phyloP scores from a whole-genome alignment of 2,329 filamentous ascomycete species.

The Colletotrichum caudatum region DNA sequence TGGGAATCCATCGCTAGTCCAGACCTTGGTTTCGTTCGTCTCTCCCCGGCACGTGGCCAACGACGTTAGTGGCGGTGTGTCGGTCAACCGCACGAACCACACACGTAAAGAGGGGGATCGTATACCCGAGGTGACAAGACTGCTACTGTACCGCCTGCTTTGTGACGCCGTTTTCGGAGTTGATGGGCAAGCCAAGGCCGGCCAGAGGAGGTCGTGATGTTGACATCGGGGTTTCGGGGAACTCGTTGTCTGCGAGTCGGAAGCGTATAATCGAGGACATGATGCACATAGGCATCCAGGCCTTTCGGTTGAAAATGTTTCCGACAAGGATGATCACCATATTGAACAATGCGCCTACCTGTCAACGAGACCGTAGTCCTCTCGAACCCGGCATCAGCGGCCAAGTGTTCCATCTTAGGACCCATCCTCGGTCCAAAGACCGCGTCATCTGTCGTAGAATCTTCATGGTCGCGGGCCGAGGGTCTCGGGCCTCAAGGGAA shows the following conservation, averaged over 20 bases:
- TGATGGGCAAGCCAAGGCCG: background rate
- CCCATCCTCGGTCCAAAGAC: no score
- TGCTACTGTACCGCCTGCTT: background rate
- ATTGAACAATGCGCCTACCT: background rate
- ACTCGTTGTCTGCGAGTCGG: background rate
- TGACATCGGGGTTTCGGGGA: background rate
- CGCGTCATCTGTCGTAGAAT: background rate
- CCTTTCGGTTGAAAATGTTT: background rate
- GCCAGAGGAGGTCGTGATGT: background rate
- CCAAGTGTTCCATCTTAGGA: background rate
- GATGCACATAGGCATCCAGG: background rate
- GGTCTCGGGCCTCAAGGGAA: background rate
- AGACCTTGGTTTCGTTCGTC: background rate
- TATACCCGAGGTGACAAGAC: no score
- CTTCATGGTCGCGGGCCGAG: background rate
- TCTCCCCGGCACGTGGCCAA: background rate
- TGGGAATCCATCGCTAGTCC: background rate
- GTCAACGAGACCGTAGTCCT: background rate
- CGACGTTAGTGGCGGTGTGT: background rate
- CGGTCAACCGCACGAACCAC: background rate
- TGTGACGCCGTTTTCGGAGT: background rate
- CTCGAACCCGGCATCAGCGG: background rate
- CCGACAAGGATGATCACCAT: background rate
- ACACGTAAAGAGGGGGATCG: background rate
- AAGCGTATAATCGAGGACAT: background rate